Base-by-base conservation (phyloP, 169 alveolate genomes). In the Eimeria acervulina region DNA sequence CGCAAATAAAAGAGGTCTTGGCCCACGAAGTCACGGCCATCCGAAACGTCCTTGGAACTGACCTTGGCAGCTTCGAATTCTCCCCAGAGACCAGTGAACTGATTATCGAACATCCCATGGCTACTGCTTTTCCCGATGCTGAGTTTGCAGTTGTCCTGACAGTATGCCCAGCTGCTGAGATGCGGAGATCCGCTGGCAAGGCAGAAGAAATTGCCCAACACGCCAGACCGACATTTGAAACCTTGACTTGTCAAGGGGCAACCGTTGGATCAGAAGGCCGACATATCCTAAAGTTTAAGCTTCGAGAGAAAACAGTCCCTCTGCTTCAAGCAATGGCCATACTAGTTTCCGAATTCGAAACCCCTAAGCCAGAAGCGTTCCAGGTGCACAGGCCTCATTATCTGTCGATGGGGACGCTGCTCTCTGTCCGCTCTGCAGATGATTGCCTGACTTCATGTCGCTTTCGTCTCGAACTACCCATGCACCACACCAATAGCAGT, bases 101-200 rank as follows among this genome's bases (percentile, higher is more conserved):
- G 83, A 63, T 23, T 21, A 21, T 87, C 23, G 94, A 87, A 59
- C 94, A 87, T 42, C 83, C 94, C 38, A 63, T 87, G 80, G 94
- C 83, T 38, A 31, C 94, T 33, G 94, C 94, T 61, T 87, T 87
- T 83, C 94, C 94, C 19, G 94, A 63, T 33, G 94, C 83, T 17
- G 78, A 38, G 40, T 87, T 87, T 87, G 63, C 80, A 59, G 15
- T 59, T 31, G 81, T 74, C 61, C 61, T 87, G 94, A 28, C 42
- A 23, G 70, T 63, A 5, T 87, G 94, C 13, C n/a, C 83, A 8
- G 81, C 13, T 36, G 55, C 81, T 59, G 94, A 38, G 63, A 15
- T 38, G 94, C 78, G 70, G 83, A 63, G 63, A 26, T 61, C 51
- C 33, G 61, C 83, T 38, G 83, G 81, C 61, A 87, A 87, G 42